Evolutionary conservation across 2,329 filamentous ascomycete genomes (phyloP).

Genomic region (Nigrospora sphaerica): DNA sequence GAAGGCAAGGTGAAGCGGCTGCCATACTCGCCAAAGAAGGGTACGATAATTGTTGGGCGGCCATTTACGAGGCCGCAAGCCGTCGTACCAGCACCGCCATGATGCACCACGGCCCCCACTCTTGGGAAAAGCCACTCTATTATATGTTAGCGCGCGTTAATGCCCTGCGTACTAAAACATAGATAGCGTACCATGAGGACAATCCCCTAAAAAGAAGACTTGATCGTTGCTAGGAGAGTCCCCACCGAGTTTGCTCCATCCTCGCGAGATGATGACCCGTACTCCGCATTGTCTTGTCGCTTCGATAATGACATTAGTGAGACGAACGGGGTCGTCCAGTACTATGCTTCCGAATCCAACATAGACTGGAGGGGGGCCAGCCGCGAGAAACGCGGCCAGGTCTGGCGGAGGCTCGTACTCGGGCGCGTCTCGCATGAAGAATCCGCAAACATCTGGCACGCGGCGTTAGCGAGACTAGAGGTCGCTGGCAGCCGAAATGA

Average conservation of each 20-base stretch:
- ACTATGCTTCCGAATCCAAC: constrained; percentile 82
- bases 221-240: constrained; percentile 35
- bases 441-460: constrained; percentile 49
- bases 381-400: constrained; percentile 55
- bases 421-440: constrained; percentile 65
- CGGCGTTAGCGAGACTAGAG: background rate
- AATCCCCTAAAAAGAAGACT: constrained; percentile 51
- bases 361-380: constrained; percentile 68
- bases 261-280: constrained; percentile 54
- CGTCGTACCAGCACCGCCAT: constrained; percentile 59
- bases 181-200: constrained; percentile 38
- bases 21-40: constrained; percentile 54
- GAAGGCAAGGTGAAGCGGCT: too few species aligned
- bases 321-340: constrained; percentile 48
- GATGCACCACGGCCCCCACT: constrained; percentile 54
- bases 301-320: constrained; percentile 53
- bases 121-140: constrained; percentile 53
- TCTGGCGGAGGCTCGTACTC: constrained; percentile 60
- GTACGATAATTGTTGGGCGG: constrained; percentile 56
- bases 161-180: too few species aligned
- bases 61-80: constrained; percentile 55
- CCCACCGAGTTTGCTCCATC: constrained; percentile 55
- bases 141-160: too few species aligned
- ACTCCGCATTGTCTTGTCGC: constrained; percentile 50
- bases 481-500: background rate